These are phyloP conservation scores for Dryas alaskensis DNA, from an alignment of 306 rosid species.

Conservation along the genomic window DNA sequence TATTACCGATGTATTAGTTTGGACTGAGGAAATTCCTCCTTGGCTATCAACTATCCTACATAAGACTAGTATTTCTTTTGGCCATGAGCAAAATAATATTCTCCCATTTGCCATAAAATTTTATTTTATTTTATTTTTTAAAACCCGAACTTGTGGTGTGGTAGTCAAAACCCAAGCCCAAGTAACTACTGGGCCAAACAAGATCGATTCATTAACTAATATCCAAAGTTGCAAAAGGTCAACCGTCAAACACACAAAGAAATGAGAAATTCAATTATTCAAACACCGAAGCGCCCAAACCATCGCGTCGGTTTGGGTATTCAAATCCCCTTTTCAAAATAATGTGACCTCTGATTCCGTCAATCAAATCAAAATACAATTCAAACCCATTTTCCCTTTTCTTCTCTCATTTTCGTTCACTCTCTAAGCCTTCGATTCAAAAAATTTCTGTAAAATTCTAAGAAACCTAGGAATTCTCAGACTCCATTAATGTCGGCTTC, in stretches of 20 bases:
- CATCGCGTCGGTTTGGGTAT: not conserved
- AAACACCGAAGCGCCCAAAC: conserved; percentile 4
- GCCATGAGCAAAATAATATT: no score
- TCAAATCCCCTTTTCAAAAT: not conserved
- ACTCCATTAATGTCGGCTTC: conserved; percentile 82
- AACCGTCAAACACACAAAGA: not conserved
- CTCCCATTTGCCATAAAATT: no score
- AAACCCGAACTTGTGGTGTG: no score
- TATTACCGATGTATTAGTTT: no score
- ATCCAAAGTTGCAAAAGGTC: no score
- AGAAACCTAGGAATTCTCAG: not conserved
- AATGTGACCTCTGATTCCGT: not conserved
- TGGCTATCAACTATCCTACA: no score
- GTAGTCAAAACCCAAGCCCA: no score
- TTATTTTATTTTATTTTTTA: no score
- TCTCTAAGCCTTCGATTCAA: not conserved
- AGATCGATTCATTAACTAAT: no score
- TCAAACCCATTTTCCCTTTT: not conserved
- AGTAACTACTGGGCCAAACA: no score
- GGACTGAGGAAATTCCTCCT: no score
- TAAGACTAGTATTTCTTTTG: no score
- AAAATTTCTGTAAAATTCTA: not conserved
- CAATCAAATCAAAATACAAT: not conserved
- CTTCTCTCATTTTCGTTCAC: not conserved
- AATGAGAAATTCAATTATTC: not conserved